Evolutionary conservation across 371 early-diverging fungal genomes (phyloP).

Genomic region (Neoconidiobolus thromboides): DNA sequence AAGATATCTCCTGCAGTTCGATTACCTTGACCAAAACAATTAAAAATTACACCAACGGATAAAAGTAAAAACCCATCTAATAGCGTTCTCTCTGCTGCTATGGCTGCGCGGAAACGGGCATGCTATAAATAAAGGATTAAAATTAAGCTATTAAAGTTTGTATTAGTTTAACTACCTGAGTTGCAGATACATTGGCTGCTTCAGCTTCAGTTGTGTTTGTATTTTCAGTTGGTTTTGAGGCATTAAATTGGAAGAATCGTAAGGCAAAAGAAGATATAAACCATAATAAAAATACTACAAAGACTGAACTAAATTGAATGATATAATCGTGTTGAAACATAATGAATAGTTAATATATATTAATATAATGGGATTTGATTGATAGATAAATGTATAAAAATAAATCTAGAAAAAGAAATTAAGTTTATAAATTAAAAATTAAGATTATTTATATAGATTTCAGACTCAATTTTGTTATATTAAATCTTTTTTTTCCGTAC

Average conservation of each 20-base stretch:
- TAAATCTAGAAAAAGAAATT: no score
- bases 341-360: no score
- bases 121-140: not conserved
- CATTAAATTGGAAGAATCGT: not conserved
- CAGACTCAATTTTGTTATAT: no score
- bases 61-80: conserved; percentile 2
- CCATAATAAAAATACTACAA: conserved; percentile 2
- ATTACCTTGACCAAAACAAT: not conserved
- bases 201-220: not conserved
- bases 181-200: not conserved
- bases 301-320: not conserved
- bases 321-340: not conserved
- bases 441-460: no score
- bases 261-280: not conserved
- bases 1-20: conserved; percentile 3
- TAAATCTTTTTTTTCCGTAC: no score
- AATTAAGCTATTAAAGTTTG: not conserved
- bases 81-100: conserved; percentile 1
- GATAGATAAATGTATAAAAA: no score
- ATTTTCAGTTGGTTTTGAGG: not conserved
- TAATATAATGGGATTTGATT: no score
- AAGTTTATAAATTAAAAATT: no score
- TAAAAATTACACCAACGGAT: not conserved
- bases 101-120: not conserved
- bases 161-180: not conserved